Evolutionary conservation across 2,329 filamentous ascomycete genomes (phyloP).

Genomic region (Diplocarpon rosae): DNA sequence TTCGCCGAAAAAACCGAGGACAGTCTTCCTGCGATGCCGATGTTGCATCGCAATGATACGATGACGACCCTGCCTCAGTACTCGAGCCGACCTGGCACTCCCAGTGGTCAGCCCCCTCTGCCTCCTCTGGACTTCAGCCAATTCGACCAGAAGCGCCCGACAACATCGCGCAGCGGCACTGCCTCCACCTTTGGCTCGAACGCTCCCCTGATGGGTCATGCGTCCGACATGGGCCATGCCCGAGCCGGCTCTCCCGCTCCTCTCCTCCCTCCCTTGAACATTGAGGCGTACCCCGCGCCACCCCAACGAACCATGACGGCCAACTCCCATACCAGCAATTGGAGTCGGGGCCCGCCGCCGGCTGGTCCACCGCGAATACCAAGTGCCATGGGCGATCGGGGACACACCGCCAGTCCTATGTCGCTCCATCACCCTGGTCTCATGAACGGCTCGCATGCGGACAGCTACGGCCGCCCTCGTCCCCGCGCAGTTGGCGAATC

Average conservation of each 20-base stretch:
- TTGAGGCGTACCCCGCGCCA: conserved; percentile 12
- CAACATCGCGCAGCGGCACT: conserved; percentile 39
- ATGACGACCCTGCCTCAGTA: conserved; percentile 52
- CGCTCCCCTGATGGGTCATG: conserved; percentile 48
- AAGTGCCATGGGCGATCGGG: conserved; percentile 21
- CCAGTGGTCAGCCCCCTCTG: conserved; percentile 31
- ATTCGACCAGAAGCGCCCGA: conserved; percentile 40
- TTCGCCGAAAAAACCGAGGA: conserved; percentile 40
- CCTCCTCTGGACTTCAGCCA: conserved; percentile 39
- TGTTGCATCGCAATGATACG: conserved; percentile 47
- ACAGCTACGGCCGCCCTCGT: conserved; percentile 20
- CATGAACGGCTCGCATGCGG: no score
- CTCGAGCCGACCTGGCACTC: conserved; percentile 46
- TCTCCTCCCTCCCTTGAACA: conserved; percentile 20
- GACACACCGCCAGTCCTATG: conserved; percentile 22
- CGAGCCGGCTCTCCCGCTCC: conserved; percentile 21
- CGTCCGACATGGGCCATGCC: conserved; percentile 47
- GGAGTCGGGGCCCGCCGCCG: conserved; percentile 14
- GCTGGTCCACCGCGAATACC: conserved; percentile 21
- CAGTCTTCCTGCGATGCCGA: conserved; percentile 47
- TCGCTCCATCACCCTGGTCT: conserved; percentile 18
- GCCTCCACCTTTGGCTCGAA: conserved; percentile 44
- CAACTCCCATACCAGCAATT: conserved; percentile 18
- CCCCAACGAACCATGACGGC: conserved; percentile 23
- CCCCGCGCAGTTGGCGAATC: conserved; percentile 17